Evolutionary conservation across 2,329 filamentous ascomycete species (phyloP), one percentile per base, ranked within the genome.

Genomic region (Claviceps paspali): DNA sequence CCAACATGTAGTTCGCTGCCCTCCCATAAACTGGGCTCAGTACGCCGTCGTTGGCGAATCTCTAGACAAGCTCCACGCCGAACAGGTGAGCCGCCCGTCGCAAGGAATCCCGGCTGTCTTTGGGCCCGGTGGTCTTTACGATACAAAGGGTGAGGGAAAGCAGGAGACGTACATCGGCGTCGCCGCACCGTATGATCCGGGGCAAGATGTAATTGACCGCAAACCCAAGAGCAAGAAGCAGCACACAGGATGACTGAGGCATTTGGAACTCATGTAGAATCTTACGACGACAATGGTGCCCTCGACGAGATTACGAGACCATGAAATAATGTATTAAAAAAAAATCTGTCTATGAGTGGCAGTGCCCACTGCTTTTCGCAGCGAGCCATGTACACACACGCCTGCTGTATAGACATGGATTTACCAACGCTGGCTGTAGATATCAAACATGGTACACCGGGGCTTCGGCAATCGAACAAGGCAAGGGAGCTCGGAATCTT

Each of bases 1-100:
- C 6, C 88, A 95, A 56, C 82, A 82, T 47, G 65, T 96, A 1
- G 79, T 92, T 19, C 77, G 87, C 29, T 85, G 79, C 61, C 88
- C 88, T 7, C 81, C 84, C 7, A 79, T 96, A 51, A 94, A 95
- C 62, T 96, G 88, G 88, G 75, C 78, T 10, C 87, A 94, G 53
- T 96, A 96, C 56, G 83, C 84, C 48, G 69, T 95, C n/a, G 76
- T 91, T 3, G 87, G 85, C 34, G 54, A 59, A 17, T 75, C 83
- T 2, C 66, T 95, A 26, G 85, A 95, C 56, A 82, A 77, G 53
- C 65, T 95, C 44, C 87, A 95, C 54, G 71, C 76, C 35, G 82
- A 93, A 51, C 86, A 95, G 59, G 61, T 77, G 36, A 60, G 64
- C 34, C 70, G 73, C 38, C 86, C 85, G 2, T 61, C 59, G 7